Evolutionary conservation across 2,329 filamentous ascomycete genomes (phyloP), one percentile per base, ranked within the genome.

Genomic region (Diaporthe citrichinensis): DNA sequence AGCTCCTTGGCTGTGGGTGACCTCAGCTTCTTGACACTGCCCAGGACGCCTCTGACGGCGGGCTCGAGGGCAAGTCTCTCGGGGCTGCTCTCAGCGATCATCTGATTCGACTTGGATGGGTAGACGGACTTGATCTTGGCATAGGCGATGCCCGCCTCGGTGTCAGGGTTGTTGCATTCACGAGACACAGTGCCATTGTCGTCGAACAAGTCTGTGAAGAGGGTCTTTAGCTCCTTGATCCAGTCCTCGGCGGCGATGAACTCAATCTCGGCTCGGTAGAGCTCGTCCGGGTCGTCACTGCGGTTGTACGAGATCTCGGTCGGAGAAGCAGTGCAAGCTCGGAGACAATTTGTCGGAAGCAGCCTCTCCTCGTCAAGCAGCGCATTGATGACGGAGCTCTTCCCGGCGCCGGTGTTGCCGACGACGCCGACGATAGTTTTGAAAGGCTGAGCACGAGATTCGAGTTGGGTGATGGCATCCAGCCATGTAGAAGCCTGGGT

Each of bases 361-460:
- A 59, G 57, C 34, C 57, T 59, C 31, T 59, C 57, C 57, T 59
- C 57, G 31, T 59, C 57, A 39, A 59, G 57, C 31, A 59, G 31
- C 7, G 57, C 57, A 59, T 59, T 59, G 31, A 59, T 59, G 57
- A 59, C 57, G 57, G 57, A 59, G 31, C 57, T 59, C 57, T 59
- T 59, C 0, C 57, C 57, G 20, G 57, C 31, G 31, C 57, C 57
- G 12, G 57, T 59, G 20, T 59, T 59, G 57, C 57, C 57, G 20
- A 59, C 57, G 31, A 59, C 57, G 31, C 57, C 57, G 34, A 59
- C 57, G 20, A 59, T 59, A 17, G 57, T n/a, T 36, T 59, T 59
- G 57, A 59, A 59, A 39, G 57, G 57, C 31, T 59, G 57, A 15
- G 57, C 57, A n/a, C 57, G 57, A 36, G 57, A n/a, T 59, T 59